A percentile compares a stretch with the other conserved stretches of the same genome.
These are phyloP conservation scores for Furcasterigmium furcatum DNA, from an alignment of 2,329 filamentous ascomycete genomes.

Conservation along the genomic window DNA sequence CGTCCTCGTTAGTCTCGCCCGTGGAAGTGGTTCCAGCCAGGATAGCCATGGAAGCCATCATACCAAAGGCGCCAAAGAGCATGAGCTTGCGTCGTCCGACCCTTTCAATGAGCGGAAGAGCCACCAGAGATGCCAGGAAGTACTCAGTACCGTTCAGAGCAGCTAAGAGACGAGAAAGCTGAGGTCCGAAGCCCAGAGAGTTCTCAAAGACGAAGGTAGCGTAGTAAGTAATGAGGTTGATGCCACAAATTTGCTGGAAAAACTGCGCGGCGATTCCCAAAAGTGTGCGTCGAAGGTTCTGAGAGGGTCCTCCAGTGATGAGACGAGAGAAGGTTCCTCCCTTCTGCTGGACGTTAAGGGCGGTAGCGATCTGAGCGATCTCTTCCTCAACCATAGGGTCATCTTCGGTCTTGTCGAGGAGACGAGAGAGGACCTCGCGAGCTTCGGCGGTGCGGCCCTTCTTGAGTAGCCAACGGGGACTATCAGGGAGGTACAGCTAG, in stretches of 20 bases:
- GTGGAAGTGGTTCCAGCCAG: slow-evolving; percentile 28
- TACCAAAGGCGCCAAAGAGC: slow-evolving; percentile 59
- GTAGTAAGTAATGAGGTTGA: slow-evolving; percentile 33
- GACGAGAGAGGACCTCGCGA: slow-evolving; percentile 16
- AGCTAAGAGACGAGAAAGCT: slow-evolving; percentile 49
- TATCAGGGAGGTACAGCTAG: slow-evolving; percentile 29
- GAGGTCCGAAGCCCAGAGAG: slow-evolving; percentile 39
- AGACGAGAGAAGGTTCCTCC: slow-evolving; percentile 16
- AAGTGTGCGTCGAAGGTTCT: slow-evolving; percentile 63
- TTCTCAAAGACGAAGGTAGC: slow-evolving; percentile 29
- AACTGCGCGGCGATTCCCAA: slow-evolving; percentile 20
- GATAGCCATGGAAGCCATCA: slow-evolving; percentile 59
- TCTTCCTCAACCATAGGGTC: slow-evolving; percentile 18
- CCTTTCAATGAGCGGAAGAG: slow-evolving; percentile 40
- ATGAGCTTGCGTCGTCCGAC: slow-evolving; percentile 60
- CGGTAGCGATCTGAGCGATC: slow-evolving; percentile 15
- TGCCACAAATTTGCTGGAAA: slow-evolving; percentile 20
- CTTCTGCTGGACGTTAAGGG: slow-evolving; percentile 19
- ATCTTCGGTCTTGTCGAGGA: slow-evolving; percentile 19
- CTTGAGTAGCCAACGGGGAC: slow-evolving; percentile 31
- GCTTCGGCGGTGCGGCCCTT: slow-evolving; percentile 23
- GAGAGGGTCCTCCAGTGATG: slow-evolving; percentile 58
- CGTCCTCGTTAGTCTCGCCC: slow-evolving; percentile 22
- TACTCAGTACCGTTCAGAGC: slow-evolving; percentile 48
- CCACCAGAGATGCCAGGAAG: slow-evolving; percentile 33